Conservation (phyloP, 2,329 filamentous ascomycete genomes). For the Fusarium haematococcum region DNA sequence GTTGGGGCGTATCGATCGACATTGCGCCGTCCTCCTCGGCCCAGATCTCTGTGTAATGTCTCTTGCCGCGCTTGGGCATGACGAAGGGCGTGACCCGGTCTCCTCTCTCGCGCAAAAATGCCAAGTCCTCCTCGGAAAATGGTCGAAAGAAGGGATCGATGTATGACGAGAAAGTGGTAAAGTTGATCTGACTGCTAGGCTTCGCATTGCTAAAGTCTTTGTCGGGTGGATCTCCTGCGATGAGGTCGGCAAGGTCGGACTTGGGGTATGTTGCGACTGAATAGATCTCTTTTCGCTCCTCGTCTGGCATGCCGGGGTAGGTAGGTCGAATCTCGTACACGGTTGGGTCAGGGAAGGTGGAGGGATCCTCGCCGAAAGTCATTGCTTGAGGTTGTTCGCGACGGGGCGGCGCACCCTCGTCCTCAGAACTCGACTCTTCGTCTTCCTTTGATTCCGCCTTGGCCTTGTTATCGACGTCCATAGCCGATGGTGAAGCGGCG, state of each 20-base stretch:
- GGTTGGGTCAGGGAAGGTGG: slow-evolving; percentile 90
- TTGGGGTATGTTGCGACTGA: slow-evolving; percentile 87
- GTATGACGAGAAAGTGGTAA: slow-evolving; percentile 91
- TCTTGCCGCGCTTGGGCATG: slow-evolving; percentile 85
- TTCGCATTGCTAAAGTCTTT: slow-evolving; percentile 97
- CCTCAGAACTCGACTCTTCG: slow-evolving; percentile 66
- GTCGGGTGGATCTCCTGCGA: slow-evolving; percentile 89
- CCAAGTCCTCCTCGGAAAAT: slow-evolving; percentile 92
- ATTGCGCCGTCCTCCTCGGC: slow-evolving; percentile 90
- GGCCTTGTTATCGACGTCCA: slow-evolving; percentile 69
- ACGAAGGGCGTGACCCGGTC: slow-evolving; percentile 87
- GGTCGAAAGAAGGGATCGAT: slow-evolving; percentile 91
- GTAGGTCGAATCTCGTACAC: slow-evolving; percentile 91
- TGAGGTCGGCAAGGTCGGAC: slow-evolving; percentile 83
- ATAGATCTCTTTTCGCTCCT: slow-evolving; percentile 89
- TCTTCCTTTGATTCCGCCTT: slow-evolving; percentile 50
- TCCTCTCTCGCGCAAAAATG: slow-evolving; percentile 89
- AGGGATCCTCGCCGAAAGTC: slow-evolving; percentile 92
- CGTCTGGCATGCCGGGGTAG: slow-evolving; percentile 79
- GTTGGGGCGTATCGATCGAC: slow-evolving; percentile 74
- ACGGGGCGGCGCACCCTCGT: slow-evolving; percentile 70
- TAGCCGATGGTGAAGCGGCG: slow-evolving; percentile 63
- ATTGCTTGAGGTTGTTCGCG: slow-evolving; percentile 80
- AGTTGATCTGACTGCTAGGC: slow-evolving; percentile 92
- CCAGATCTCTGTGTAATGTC: slow-evolving; percentile 91